Percentiles rank a stretch among this genome's conserved stretches.
Evolutionary conservation across 2,329 filamentous ascomycete genomes (phyloP).

Genomic region (Stromatinia cepivora): DNA sequence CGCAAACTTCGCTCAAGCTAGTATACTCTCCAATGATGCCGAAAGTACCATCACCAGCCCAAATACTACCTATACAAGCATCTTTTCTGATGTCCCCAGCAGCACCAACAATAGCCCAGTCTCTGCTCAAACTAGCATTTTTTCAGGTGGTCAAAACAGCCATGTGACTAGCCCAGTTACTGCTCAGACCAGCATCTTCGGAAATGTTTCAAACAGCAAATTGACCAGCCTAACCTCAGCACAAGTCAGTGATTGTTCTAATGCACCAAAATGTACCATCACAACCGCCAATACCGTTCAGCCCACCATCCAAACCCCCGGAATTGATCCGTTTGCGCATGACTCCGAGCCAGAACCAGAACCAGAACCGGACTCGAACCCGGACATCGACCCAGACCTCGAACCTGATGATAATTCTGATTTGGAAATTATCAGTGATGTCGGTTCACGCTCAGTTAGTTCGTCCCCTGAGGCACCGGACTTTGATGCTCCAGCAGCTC

Average conservation of each 20-base stretch:
- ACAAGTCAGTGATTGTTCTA: not conserved
- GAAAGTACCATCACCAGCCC: not conserved
- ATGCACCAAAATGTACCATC: not conserved
- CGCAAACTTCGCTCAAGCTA: constrained; percentile 4
- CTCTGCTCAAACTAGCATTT: not conserved
- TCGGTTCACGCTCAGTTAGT: constrained; percentile 21
- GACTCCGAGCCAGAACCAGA: not conserved
- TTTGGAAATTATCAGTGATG: not conserved
- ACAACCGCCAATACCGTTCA: not conserved
- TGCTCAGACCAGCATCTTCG: constrained; percentile 9
- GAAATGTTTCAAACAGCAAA: not conserved
- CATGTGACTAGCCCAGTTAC: not conserved
- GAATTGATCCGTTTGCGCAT: not conserved
- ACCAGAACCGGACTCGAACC: not conserved
- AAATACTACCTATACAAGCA: not conserved
- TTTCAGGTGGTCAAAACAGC: too few species aligned
- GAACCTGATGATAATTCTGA: not conserved
- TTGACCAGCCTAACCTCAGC: not conserved
- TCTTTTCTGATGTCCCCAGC: not conserved
- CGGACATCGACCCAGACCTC: not conserved
- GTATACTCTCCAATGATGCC: not conserved
- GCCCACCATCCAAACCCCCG: not conserved
- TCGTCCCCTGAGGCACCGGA: constrained; percentile 34
- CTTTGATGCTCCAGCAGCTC: constrained; percentile 31
- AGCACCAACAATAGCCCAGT: not conserved